These are phyloP conservation scores for Sordariomycetes sp. DNA, from an alignment of 2,329 filamentous ascomycete genomes.

Conservation along the genomic window DNA sequence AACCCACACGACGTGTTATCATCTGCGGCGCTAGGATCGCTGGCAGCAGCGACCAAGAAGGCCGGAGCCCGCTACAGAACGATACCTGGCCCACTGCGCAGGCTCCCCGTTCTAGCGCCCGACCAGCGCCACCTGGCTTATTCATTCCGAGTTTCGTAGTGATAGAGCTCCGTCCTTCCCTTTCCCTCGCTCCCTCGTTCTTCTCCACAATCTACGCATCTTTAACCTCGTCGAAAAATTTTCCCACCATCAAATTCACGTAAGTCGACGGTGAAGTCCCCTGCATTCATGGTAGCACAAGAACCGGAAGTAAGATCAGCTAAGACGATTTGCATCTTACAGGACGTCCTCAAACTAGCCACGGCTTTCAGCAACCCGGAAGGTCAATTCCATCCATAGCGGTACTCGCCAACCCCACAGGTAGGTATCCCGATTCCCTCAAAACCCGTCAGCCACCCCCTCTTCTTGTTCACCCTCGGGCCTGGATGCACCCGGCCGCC, in stretches of 20 bases:
- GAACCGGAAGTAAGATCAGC: background rate
- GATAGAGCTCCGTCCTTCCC: background rate
- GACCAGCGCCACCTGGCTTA: background rate
- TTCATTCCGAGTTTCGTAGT: background rate
- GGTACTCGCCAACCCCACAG: background rate
- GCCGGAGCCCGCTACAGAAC: background rate
- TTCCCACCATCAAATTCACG: background rate
- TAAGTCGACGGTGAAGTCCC: background rate
- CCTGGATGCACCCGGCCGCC: background rate
- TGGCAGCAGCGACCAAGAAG: too few relatives aligned
- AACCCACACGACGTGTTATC: too few relatives aligned
- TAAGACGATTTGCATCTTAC: background rate
- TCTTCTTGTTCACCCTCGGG: background rate
- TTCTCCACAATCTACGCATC: background rate
- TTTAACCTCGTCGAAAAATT: background rate
- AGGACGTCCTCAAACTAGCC: background rate
- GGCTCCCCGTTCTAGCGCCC: background rate
- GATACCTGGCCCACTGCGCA: background rate
- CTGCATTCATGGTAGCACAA: background rate
- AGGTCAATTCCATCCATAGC: background rate
- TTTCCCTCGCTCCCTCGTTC: background rate
- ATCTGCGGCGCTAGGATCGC: too few relatives aligned
- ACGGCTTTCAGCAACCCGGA: background rate
- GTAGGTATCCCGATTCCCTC: background rate
- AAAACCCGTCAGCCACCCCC: background rate